Evolutionary conservation across 2,329 filamentous ascomycete genomes (phyloP), one percentile per base, ranked within the genome.

Genomic region (Orbilia oligospora): DNA sequence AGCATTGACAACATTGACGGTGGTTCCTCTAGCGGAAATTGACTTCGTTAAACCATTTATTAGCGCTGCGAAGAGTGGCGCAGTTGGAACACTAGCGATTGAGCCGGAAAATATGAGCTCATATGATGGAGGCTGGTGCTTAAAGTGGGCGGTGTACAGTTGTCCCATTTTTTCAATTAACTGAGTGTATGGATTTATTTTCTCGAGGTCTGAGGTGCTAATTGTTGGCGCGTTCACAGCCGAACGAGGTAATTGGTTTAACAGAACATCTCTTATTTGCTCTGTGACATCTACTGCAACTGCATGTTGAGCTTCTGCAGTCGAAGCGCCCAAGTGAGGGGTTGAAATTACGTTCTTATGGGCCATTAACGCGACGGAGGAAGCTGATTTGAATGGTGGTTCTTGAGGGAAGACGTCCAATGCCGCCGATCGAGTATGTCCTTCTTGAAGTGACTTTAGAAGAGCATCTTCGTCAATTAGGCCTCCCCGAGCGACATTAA

Each of bases 1-100:
- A 0, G 92, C 92, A 82, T 96, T 95, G 81, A 96, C 92, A 76
- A 96, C 93, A 85, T 94, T 95, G 81, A 94, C 90, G 82, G 92
- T 91, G 12, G 89, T 84, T 0, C 88, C 90, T 44, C 91, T 90
- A 71, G 90, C 89, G 71, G 89, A 91, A 80, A 95, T 91, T 0
- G 90, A 89, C 0, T 88, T 87, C 5, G 92, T 88, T 0, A 96
- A 87, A 0, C 93, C 93, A 83, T 94, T 94, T 80, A 95, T 89
- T 0, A 95, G 86, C 0, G 92, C 92, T 0, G 93, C 92, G 80
- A 93, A 93, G 1, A 96, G 87, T 0, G 93, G 93, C 0, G 92
- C 95, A 81, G 92, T 94, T 79, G 88, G 88, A 79, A 94, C 88
- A 16, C 86, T 87, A 0, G 92, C 90, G 22, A 96, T 85, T 68